Evolutionary conservation across 2,329 filamentous ascomycete species (phyloP), one percentile per base, ranked within the genome.

Genomic region (Verticillium albo-atrum): DNA sequence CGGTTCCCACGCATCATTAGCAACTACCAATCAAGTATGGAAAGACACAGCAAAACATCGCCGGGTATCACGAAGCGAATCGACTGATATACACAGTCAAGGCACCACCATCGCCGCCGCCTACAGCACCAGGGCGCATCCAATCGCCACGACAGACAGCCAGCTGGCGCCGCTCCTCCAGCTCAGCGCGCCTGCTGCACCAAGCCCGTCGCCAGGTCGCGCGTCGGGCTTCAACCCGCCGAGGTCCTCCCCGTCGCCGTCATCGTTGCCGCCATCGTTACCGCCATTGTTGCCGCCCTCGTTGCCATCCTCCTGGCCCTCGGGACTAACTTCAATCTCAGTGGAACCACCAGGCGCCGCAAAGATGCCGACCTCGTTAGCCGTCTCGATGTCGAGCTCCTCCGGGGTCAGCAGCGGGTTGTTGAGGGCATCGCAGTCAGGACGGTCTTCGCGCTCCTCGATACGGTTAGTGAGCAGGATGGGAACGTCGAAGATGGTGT

Each of bases 401-500:
- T 78, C 75, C 23, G 78, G 75, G 1, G 75, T 68, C 55, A 85
- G 70, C 28, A 86, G 64, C 26, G 78, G 74, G 68, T 86, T 87
- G 62, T 80, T 74, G 50, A 86, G 67, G 1, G 68, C 66, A 58
- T 82, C 80, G 65, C 84, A 87, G 20, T 74, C 72, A 1, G 77
- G 74, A n/a, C 80, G 75, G 60, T 71, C 66, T 25, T 71, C 71
- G 23, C 68, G 67, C 32, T 72, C 68, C 9, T 76, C 69, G 63
- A 91, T 90, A 42, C 75, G 77, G 70, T 91, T 91, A 6, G 87
- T 89, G 37, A 90, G 82, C 3, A 81, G 79, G 64, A 91, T 87
- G 20, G 88, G 88, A 14, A 90, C 74, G 64, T 91, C 86, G 66
- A 90, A 90, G 58, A 91, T 82, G 9, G 87, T 90, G 70, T 90